Base-by-base conservation (phyloP, 352 stramenopile genomes). In the Halophytophthora batemanensis region DNA sequence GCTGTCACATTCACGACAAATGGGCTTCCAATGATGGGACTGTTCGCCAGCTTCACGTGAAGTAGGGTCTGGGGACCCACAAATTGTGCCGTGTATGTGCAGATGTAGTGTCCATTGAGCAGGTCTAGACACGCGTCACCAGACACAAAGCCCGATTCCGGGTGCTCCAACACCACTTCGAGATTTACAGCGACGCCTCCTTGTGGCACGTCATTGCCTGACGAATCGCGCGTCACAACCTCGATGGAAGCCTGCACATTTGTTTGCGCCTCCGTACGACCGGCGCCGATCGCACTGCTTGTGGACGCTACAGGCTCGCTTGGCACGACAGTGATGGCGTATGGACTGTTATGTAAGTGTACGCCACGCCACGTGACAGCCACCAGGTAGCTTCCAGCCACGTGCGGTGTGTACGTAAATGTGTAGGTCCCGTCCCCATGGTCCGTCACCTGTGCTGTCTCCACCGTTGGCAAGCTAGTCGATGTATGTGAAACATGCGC, bases 261-360 rank as follows among this genome's bases (percentile, higher is more conserved):
- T 2, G 82, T 90, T 13, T 59, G 49, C 3, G 74, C 77, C 21
- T 48, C 56, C 28, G 34, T 57, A 1, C 83, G 35, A 0, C 74
- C 81, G 1, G 35, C 19, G 6, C 74, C 78, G 6, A 58, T 37
- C 17, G 72, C 75, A 5, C 65, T 69, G 31, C 67, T 89, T 12
- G 70, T 80, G 6, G 59, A 18, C 0, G 71, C 79, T 0, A 74
- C 52, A 5, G 81, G 61, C 10, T 49, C 38, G 36, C 79, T 86
- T 0, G 64, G 67, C 6, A 86, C 51, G 12, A 87, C 69, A 1
- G 59, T 82, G 29, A 87, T 60, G 0, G 40, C 18, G 28, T 88
- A 92, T 13, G 82, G 82, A 41, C 73, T 86, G 34, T 87, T 81
- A 45, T 78, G 65, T 6, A 92, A 64, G 11, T 81, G 56, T 2